phyloP scores from a whole-genome alignment of 2,329 filamentous ascomycete genomes.

The Pseudocercospora crystallina region DNA sequence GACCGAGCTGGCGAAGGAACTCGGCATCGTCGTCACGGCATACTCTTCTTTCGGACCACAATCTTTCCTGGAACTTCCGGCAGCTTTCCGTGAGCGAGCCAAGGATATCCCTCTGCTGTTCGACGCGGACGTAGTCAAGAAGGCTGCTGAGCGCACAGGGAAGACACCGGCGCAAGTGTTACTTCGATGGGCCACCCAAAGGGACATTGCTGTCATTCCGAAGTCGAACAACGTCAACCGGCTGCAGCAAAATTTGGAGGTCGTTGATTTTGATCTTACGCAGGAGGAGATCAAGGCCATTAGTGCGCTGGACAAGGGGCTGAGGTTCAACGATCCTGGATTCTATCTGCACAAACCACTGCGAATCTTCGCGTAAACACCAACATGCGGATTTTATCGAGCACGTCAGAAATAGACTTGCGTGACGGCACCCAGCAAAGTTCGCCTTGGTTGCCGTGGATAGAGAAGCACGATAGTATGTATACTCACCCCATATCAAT shows the following conservation, averaged over 20 bases:
- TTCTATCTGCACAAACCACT: slow-evolving; percentile 14
- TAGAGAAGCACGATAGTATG: too few species aligned
- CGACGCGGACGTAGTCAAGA: slow-evolving; percentile 9
- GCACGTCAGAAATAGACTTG: too few species aligned
- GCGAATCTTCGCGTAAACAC: slow-evolving; percentile 12
- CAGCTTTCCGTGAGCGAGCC: slow-evolving; percentile 9
- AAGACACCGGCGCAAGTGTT: slow-evolving; percentile 12
- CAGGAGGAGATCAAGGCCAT: slow-evolving; percentile 11
- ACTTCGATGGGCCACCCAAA: slow-evolving; percentile 15
- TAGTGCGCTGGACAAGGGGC: slow-evolving; percentile 6
- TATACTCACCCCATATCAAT: too few species aligned
- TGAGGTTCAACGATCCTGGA: slow-evolving; percentile 18
- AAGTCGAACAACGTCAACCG: slow-evolving; percentile 13
- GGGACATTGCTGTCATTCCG: slow-evolving; percentile 14
- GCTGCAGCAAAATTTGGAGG: slow-evolving; percentile 12
- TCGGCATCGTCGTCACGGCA: slow-evolving; percentile 10
- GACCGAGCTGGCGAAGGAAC: slow-evolving; percentile 6
- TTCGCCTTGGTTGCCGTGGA: too few species aligned
- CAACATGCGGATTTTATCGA: background rate
- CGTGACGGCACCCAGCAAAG: too few species aligned
- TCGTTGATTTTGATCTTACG: slow-evolving; percentile 11
- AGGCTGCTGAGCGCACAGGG: slow-evolving; percentile 7
- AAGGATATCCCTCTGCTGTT: slow-evolving; percentile 11
- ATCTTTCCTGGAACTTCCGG: slow-evolving; percentile 11
- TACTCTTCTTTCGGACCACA: slow-evolving; percentile 16